Percentiles rank a stretch among this genome's conserved stretches.
These are phyloP conservation scores for Naganishia randhawae DNA, from an alignment of 768 basidiomycete genomes.

Conservation along the genomic window DNA sequence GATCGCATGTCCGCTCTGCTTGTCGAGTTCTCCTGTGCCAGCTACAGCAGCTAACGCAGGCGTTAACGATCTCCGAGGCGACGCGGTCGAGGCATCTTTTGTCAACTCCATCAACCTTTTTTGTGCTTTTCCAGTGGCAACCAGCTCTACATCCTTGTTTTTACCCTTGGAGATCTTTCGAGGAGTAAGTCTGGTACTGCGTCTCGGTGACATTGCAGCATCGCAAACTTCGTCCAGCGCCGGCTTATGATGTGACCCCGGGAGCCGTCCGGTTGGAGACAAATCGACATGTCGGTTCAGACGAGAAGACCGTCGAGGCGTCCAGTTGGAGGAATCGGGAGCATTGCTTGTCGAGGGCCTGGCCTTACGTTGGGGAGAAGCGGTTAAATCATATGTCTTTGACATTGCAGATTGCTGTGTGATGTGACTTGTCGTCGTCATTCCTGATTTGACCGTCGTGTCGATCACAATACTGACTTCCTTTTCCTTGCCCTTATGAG, in stretches of 20 bases:
- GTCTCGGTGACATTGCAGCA: constrained; percentile 17
- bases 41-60: constrained; percentile 11
- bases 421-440: not conserved
- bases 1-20: not conserved
- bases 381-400: not conserved
- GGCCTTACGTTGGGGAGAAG: not conserved
- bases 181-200: constrained; percentile 20
- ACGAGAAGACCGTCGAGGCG: constrained; percentile 28
- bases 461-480: not conserved
- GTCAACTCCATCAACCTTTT: constrained; percentile 21
- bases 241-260: constrained; percentile 12
- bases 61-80: constrained; percentile 1
- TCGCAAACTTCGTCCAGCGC: constrained; percentile 17
- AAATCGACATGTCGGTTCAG: constrained; percentile 23
- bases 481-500: constrained; percentile 4
- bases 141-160: constrained; percentile 6
- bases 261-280: not conserved
- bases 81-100: not conserved
- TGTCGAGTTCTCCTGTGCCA: not conserved
- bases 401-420: not conserved
- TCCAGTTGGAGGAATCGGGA: constrained; percentile 21
- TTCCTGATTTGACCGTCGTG: not conserved
- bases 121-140: constrained; percentile 6
- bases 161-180: constrained; percentile 20
- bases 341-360: constrained; percentile 5